Base-by-base conservation (phyloP, 805 yeast genomes). In the Komagataella pseudopastoris region DNA sequence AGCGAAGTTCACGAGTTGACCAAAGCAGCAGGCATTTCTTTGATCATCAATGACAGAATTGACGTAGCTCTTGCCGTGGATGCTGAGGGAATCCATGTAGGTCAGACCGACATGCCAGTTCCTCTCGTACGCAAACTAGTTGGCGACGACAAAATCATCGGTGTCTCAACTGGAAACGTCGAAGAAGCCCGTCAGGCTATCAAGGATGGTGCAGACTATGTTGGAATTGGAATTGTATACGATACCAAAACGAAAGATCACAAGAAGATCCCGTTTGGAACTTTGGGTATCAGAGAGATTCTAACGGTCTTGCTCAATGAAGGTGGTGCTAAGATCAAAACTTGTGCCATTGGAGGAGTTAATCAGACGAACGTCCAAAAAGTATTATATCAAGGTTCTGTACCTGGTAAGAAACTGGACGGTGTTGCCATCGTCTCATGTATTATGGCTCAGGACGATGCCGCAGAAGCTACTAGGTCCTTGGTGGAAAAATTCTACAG, bases 351-450 rank as follows among this genome's bases (percentile, higher is more conserved):
- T 59, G 95, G 96, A 17, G 95, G 95, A 0, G 69, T 85, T 51
- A 85, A 85, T 56, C 77, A 77, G 6, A 58, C 69, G 6, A 88
- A 88, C 60, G 76, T 80, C 2, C 72, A 76, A 6, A 70, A 78
- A 24, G 85, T 84, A 1, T 58, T 84, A 50, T 74, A 70, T 51
- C 76, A 78, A 46, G 69, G 78, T 20, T 62, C 71, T 1, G 53
- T 71, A 5, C 71, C 74, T 2, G 80, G 75, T 6, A 64, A 63
- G 49, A 61, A 70, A 0, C 62, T 85, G 6, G 86, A 86, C 60
- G 97, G 97, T n/a, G 79, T 86, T 12, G 93, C 96, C 2, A 82
- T 89, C 12, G 97, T 90, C 2, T 86, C 96, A 6, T 84, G 88
- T 56, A 82, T 88, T 10, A 85, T 88, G 83, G 88, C 88, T 1